phyloP scores from a whole-genome alignment of 805 yeast genomes.

The Jamesozyma jinghongensis region DNA sequence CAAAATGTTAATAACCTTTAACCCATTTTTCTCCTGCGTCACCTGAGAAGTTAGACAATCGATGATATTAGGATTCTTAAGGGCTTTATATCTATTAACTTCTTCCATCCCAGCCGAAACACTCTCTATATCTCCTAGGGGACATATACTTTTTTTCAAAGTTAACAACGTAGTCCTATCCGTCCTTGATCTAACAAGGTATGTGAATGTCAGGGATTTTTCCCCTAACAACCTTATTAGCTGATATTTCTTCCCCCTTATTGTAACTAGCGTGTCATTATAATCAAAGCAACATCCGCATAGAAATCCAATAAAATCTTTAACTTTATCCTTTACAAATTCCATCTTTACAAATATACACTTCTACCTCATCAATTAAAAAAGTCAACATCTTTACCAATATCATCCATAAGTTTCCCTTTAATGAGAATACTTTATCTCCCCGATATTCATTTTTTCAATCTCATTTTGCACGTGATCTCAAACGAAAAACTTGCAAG shows the following conservation, averaged over 20 bases:
- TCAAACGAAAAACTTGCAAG: too few relatives aligned
- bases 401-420: too few relatives aligned
- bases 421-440: too few relatives aligned
- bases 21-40: conserved; percentile 67
- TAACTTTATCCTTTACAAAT: not conserved
- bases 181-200: conserved; percentile 49
- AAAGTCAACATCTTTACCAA: not conserved
- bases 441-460: too few relatives aligned
- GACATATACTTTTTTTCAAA: conserved; percentile 77
- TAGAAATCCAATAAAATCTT: not conserved
- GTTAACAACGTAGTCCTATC: conserved; percentile 41
- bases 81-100: conserved; percentile 63
- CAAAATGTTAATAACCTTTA: conserved; percentile 66
- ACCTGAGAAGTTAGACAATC: conserved; percentile 62
- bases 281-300: conserved; percentile 11
- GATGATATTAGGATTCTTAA: conserved; percentile 58
- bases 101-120: conserved; percentile 69
- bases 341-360: not conserved
- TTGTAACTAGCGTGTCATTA: conserved; percentile 32
- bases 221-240: conserved; percentile 75
- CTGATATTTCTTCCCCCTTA: conserved; percentile 54
- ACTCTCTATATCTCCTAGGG: conserved; percentile 66
- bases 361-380: too few relatives aligned
- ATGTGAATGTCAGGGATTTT: conserved; percentile 83
- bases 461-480: too few relatives aligned